phyloP scores from a whole-genome alignment of 257 asterid genomes.

The Solanum appendiculatum region DNA sequence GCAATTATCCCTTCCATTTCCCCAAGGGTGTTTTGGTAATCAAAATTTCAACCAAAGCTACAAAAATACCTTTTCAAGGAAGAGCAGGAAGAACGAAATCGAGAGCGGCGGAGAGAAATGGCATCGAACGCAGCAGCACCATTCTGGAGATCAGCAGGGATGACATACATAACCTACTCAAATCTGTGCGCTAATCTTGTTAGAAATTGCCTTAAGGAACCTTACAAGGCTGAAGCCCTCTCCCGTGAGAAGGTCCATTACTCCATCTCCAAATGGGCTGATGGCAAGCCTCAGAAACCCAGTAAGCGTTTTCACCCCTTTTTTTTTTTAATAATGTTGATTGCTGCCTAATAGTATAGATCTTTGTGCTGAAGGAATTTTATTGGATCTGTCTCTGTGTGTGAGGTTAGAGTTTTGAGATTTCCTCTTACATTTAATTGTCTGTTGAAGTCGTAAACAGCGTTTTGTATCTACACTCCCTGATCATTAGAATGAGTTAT shows the following conservation, averaged over 20 bases:
- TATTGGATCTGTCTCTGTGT: neutral
- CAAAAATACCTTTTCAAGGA: neutral
- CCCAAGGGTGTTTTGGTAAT: neutral
- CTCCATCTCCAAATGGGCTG: conserved; percentile 1
- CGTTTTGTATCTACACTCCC: neutral
- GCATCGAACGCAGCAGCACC: conserved; percentile 62
- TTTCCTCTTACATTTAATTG: neutral
- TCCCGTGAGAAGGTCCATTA: conserved; percentile 6
- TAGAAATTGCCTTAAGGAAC: conserved; percentile 27
- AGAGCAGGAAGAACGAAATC: neutral
- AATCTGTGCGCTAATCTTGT: conserved; percentile 77
- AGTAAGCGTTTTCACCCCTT: neutral
- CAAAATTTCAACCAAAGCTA: neutral
- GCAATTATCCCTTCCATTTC: neutral
- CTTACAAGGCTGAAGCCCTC: conserved; percentile 2
- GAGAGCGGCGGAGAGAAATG: conserved; percentile 22
- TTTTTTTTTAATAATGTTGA: neutral
- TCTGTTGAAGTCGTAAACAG: neutral
- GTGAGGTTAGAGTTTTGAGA: neutral
- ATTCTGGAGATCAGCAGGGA: conserved; percentile 47
- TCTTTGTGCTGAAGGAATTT: neutral
- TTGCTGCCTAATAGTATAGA: neutral
- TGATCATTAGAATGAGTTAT: neutral
- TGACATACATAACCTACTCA: conserved; percentile 85
- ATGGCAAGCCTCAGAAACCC: conserved; percentile 6